Base-by-base conservation (phyloP, 1,139 yeast species). In the Blastobotrys apis region DNA sequence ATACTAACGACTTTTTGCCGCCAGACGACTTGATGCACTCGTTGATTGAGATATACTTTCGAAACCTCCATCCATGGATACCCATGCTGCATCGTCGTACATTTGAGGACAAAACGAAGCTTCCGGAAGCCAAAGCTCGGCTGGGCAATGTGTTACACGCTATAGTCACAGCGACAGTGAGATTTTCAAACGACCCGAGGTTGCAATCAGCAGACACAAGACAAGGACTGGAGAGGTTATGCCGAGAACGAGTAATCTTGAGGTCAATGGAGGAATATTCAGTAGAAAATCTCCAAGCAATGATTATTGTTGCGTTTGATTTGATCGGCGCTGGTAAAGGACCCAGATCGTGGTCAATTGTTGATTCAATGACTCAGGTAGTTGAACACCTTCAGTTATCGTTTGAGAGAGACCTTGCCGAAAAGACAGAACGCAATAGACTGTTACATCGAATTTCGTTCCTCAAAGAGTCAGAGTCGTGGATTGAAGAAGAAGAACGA, bases 261-360 rank as follows among this genome's bases (percentile, higher is more conserved):
- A 40, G 51, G n/a, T 44, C 50, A 16, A 46, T 53, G 47, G 57
- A 53, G 30, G n/a, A 45, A 10, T 50, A 50, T 29, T 51, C 54
- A 15, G 54, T 55, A n/a, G 57, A 55, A 37, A 53, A 49, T 17
- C 44, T 56, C 13, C 57, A 55, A 37, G 58, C 60, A 1, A 29
- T 47, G 9, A 50, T 55, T 13, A 54, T 56, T 20, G 39, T 56
- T 10, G 57, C 59, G 9, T 56, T 56, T 41, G 59, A 56, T 22
- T 41, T 56, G 12, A 48, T 56, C n/a, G 56, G 55, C 2, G 45
- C 50, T n/a, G 59, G 59, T 16, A 46, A 49, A 29, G 59, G 60
- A 1, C 56, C 57, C 3, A 39, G 49, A 21, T 47, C 51, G 26
- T 54, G 58, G 57, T 41, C 51, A 1, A 41, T 54, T 13, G 55